Percentiles rank a stretch among this genome's conserved stretches.
These are phyloP conservation scores for Melampsora larici-populina DNA, from an alignment of 1,284 basidiomycete genomes.

Conservation along the genomic window DNA sequence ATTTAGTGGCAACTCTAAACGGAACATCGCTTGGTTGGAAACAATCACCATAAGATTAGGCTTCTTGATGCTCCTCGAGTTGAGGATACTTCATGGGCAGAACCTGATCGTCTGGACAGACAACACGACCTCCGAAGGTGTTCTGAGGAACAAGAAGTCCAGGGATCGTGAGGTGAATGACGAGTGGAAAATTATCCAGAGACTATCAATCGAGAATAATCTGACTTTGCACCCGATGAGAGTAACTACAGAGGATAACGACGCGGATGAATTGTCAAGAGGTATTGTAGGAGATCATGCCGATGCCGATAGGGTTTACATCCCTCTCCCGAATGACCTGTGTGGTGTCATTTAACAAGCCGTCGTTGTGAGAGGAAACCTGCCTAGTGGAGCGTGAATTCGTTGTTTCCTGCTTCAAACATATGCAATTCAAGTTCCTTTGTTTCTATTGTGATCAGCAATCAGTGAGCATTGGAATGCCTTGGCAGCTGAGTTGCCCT, in stretches of 20 bases:
- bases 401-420: too few relatives aligned
- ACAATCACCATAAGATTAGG: neutral
- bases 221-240: neutral
- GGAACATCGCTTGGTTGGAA: constrained; percentile 1
- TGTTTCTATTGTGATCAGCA: too few relatives aligned
- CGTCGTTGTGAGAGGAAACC: too few relatives aligned
- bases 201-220: neutral
- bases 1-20: neutral
- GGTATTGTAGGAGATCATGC: neutral
- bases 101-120: neutral
- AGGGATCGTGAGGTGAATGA: neutral
- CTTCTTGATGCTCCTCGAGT: neutral
- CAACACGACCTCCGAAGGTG: too few relatives aligned
- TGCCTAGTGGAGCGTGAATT: too few relatives aligned
- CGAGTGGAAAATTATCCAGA: constrained; percentile 12
- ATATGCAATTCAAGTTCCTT: too few relatives aligned
- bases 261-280: constrained; percentile 5
- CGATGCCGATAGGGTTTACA: neutral
- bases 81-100: neutral
- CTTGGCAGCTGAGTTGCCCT: too few relatives aligned
- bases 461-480: too few relatives aligned
- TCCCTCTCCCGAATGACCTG: too few relatives aligned
- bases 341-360: neutral
- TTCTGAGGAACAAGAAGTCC: constrained; percentile 11
- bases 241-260: neutral